phyloP scores from a whole-genome alignment of 2,329 filamentous ascomycete genomes.

The Monilinia fructicola region DNA sequence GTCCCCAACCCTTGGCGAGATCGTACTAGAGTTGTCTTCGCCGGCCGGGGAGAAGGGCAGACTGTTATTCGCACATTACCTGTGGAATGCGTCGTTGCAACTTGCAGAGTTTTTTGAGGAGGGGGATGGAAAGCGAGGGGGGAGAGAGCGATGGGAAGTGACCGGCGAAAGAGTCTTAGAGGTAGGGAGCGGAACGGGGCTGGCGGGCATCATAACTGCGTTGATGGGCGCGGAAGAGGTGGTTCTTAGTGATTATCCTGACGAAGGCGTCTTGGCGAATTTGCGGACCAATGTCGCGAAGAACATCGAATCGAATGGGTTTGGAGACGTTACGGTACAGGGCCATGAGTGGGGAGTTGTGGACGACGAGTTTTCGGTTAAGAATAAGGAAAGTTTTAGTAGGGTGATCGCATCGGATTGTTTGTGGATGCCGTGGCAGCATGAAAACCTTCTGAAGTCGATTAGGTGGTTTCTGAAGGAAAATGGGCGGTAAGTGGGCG shows the following conservation, averaged over 20 bases:
- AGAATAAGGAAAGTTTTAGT: conserved; percentile 50
- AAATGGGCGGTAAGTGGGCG: conserved; percentile 42
- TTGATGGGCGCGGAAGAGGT: conserved; percentile 52
- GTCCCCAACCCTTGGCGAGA: conserved; percentile 44
- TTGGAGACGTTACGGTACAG: conserved; percentile 47
- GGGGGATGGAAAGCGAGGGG: conserved; percentile 24
- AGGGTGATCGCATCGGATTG: conserved; percentile 70
- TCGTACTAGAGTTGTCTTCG: not conserved
- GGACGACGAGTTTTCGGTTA: conserved; percentile 29
- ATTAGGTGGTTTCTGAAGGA: conserved; percentile 60
- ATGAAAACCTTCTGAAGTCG: conserved; percentile 62
- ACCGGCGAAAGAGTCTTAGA: conserved; percentile 24
- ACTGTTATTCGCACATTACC: conserved; percentile 66
- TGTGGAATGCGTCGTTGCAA: conserved; percentile 67
- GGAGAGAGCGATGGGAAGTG: conserved; percentile 23
- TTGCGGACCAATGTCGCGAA: conserved; percentile 56
- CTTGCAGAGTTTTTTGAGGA: conserved; percentile 57
- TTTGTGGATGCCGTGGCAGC: conserved; percentile 73
- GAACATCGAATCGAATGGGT: conserved; percentile 44
- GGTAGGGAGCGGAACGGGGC: conserved; percentile 63
- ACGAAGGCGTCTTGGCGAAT: conserved; percentile 57
- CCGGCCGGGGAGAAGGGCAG: conserved; percentile 48
- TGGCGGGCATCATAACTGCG: conserved; percentile 52
- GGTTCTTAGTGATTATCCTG: conserved; percentile 67
- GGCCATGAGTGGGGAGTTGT: conserved; percentile 66